Percentiles rank a stretch among this genome's conserved stretches.
Evolutionary conservation across 169 alveolate genomes (phyloP).

Genomic region (Plasmodium gonderi): DNA sequence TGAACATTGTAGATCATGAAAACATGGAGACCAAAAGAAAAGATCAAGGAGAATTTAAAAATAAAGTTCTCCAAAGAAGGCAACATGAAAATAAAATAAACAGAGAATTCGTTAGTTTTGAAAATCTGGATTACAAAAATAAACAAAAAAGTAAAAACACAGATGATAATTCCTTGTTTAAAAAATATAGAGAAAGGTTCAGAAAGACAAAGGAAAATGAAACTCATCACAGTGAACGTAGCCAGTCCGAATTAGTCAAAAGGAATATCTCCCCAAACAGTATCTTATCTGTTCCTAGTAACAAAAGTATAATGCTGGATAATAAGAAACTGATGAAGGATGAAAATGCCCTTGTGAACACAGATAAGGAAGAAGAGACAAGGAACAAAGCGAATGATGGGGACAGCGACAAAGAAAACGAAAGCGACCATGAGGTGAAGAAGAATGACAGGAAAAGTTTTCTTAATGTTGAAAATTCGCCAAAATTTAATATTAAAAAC

Average conservation of each 20-base stretch:
- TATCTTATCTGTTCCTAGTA: neutral
- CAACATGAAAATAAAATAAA: conserved; percentile 10
- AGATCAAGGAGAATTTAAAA: neutral
- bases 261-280: conserved; percentile 18
- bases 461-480: conserved; percentile 19
- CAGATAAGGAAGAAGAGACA: neutral
- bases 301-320: neutral
- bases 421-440: neutral
- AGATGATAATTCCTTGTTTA: conserved; percentile 19
- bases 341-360: neutral
- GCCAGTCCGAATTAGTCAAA: conserved; percentile 50
- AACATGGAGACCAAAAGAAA: neutral
- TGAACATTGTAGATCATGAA: conserved; percentile 7
- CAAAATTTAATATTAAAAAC: conserved; percentile 69
- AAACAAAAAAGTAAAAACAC: conserved; percentile 12
- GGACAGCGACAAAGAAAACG: neutral
- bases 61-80: neutral
- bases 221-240: conserved; percentile 30
- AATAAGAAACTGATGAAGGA: neutral
- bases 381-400: neutral
- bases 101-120: conserved; percentile 26
- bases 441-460: neutral
- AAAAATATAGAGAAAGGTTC: conserved; percentile 35
- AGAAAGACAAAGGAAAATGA: conserved; percentile 30
- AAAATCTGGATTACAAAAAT: conserved; percentile 28